These are phyloP conservation scores for Ophiostoma sp. DNA, from an alignment of 2,329 filamentous ascomycete species.

Conservation along the genomic window DNA sequence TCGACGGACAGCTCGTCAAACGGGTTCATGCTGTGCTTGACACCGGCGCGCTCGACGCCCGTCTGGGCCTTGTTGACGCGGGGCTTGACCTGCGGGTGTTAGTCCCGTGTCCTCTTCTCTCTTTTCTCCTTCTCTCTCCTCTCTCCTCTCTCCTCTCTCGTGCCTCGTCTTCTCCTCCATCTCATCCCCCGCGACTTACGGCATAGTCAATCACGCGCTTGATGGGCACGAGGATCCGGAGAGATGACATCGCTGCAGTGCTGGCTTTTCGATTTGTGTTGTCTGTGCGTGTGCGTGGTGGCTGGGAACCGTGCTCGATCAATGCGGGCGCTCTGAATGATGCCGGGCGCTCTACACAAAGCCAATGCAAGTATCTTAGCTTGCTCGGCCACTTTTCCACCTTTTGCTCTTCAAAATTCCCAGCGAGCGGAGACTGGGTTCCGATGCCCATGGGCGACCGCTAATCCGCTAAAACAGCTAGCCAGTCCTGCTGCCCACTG, in stretches of 20 bases:
- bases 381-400: not conserved
- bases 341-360: not conserved
- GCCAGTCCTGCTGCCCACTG: not conserved
- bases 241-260: slow-evolving; percentile 51
- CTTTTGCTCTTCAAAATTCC: slow-evolving; percentile 4
- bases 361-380: not conserved
- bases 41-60: slow-evolving; percentile 82
- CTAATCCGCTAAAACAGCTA: slow-evolving; percentile 6
- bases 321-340: not conserved
- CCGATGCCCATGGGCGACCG: slow-evolving; percentile 13
- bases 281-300: not conserved
- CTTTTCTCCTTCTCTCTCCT: not conserved
- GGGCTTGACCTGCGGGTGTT: slow-evolving; percentile 53
- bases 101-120: not conserved
- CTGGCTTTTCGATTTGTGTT: slow-evolving; percentile 21
- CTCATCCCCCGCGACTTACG: slow-evolving; percentile 42
- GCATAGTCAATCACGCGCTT: slow-evolving; percentile 87
- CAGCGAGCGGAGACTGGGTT: slow-evolving; percentile 8
- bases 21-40: slow-evolving; percentile 98
- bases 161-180: not conserved
- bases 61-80: slow-evolving; percentile 69
- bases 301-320: not conserved
- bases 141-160: not conserved
- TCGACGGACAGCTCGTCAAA: slow-evolving; percentile 98
- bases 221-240: slow-evolving; percentile 72